Evolutionary conservation across 2,329 filamentous ascomycete genomes (phyloP).

Genomic region (Colletotrichum sp.): DNA sequence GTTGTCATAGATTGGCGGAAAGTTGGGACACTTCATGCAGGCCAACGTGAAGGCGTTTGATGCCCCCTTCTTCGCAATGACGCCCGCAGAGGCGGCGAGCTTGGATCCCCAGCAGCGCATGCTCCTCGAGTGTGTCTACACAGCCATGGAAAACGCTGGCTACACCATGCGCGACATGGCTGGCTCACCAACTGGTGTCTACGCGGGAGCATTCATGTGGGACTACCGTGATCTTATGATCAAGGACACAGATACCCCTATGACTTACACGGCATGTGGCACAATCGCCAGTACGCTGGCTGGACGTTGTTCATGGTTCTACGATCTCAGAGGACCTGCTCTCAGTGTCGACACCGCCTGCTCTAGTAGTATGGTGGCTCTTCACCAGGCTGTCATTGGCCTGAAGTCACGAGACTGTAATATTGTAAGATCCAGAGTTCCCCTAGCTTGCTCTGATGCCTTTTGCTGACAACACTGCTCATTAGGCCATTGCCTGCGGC

Average conservation of each 20-base stretch:
- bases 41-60: conserved; percentile 21
- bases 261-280: conserved; percentile 33
- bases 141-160: conserved; percentile 14
- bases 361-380: not conserved
- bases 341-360: not conserved
- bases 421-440: not conserved
- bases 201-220: conserved; percentile 49
- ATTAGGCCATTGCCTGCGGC: not conserved
- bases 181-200: conserved; percentile 41
- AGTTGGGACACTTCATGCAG: not conserved
- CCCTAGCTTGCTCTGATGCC: not conserved
- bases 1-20: not conserved
- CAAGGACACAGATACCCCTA: conserved; percentile 28
- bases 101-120: conserved; percentile 35
- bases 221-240: conserved; percentile 33
- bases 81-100: conserved; percentile 24
- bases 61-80: conserved; percentile 27
- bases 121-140: conserved; percentile 17
- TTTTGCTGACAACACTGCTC: not conserved
- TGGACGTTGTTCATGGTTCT: conserved; percentile 41
- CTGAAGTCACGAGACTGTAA: not conserved
- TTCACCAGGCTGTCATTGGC: conserved; percentile 26
- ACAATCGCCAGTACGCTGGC: not conserved
- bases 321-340: conserved; percentile 44
- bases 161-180: not conserved